Base-by-base conservation (phyloP, 208 protist species). In the Wallacemonas rigidus region DNA sequence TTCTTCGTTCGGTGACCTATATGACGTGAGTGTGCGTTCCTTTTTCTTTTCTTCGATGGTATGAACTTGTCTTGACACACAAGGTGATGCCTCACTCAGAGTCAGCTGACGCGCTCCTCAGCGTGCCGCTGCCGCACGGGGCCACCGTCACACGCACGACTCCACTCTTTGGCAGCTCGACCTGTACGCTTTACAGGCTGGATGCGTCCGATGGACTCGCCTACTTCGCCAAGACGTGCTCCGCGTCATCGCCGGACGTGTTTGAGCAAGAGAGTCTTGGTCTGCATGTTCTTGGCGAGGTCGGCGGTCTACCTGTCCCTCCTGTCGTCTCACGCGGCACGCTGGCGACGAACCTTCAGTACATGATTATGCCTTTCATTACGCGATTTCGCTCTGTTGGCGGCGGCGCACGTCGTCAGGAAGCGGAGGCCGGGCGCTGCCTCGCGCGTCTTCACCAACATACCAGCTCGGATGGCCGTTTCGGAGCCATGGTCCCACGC, bases 151-250 rank as follows among this genome's bases (percentile, higher is more conserved):
- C 68, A 1, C 44, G 48, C 4, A 54, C 56, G 41, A 61, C 53
- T 9, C 14, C 48, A 8, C 71, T 75, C 2, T 45, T 63, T 54
- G 63, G 62, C 61, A 75, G 71, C 54, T 63, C 54, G 12, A 44
- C 47, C 62, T 69, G 61, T 53, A 41, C 61, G 15, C 41, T 64
- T 41, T 75, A 62, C 71, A 50, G 53, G 3, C 47, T 82, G 44
- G 72, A 54, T 3, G 36, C 64, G 9, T 38, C n/a, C 15, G 67
- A 9, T 62, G 57, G 60, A 8, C 11, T 14, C 47, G 47, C 47
- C 17, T 79, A 76, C 78, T 82, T 82, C 64, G 14, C 77, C 40
- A 82, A 74, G 41, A 73, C 73, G 2, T 57, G 70, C 26, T 69
- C 71, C 9, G 72, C 61, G 1, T 57, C 64, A 2, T 62, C 58